Conservation (phyloP, 2,329 filamentous ascomycete species). For the Myriosclerotinia scirpicola region DNA sequence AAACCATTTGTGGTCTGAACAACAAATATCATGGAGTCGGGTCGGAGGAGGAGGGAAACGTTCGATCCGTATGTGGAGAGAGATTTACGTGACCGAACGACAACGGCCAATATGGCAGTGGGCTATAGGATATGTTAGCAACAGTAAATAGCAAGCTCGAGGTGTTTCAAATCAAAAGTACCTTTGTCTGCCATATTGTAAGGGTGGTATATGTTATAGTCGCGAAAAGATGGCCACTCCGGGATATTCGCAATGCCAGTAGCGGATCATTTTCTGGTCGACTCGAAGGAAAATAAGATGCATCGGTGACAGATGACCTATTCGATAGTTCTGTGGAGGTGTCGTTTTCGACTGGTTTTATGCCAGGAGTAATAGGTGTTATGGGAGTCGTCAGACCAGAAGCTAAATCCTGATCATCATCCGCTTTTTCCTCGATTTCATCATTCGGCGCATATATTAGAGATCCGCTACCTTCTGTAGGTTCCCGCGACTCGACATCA, state of each 20-base stretch:
- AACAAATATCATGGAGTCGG: conserved; percentile 89
- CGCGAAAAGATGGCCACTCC: conserved; percentile 80
- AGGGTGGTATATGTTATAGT: conserved; percentile 83
- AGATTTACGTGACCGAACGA: conserved; percentile 79
- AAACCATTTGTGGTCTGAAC: conserved; percentile 84
- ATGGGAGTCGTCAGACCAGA: conserved; percentile 47
- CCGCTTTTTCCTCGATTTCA: conserved; percentile 32
- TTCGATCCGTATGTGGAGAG: conserved; percentile 83
- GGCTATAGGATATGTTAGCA: conserved; percentile 55
- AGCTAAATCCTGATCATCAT: conserved; percentile 32
- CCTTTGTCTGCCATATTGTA: conserved; percentile 96
- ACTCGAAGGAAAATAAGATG: conserved; percentile 23
- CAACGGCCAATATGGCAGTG: conserved; percentile 80
- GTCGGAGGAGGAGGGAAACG: conserved; percentile 78
- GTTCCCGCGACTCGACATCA: conserved; percentile 51
- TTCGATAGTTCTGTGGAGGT: conserved; percentile 38
- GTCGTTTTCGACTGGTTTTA: conserved; percentile 60
- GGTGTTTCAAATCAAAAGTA: conserved; percentile 44
- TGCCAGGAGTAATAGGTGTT: conserved; percentile 57
- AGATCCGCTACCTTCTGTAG: conserved; percentile 42
- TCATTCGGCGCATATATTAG: conserved; percentile 36
- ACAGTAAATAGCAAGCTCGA: not conserved
- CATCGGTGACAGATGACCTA: conserved; percentile 26
- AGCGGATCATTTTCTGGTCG: conserved; percentile 58
- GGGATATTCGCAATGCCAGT: conserved; percentile 72